Percentiles rank a stretch among this genome's conserved stretches.
phyloP scores from a whole-genome alignment of 2,329 filamentous ascomycete species.

The Kalaharituber pfeilii region DNA sequence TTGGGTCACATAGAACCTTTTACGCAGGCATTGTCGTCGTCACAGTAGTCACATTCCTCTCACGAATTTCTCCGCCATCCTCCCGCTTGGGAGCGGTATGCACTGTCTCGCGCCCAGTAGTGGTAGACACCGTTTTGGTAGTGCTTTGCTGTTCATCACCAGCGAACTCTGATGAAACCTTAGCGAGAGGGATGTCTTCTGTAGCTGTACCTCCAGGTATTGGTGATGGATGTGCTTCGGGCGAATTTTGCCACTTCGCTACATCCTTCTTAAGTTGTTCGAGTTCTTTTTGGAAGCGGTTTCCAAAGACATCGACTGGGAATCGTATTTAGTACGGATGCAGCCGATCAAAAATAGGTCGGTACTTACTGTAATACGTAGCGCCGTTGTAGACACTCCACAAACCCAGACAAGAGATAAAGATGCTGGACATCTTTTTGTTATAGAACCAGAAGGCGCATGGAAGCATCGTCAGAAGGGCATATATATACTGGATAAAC shows the following conservation, averaged over 20 bases:
- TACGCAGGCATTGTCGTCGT: no score
- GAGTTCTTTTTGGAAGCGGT: constrained; percentile 88
- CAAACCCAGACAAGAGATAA: constrained; percentile 66
- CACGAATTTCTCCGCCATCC: not conserved
- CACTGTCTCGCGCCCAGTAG: not conserved
- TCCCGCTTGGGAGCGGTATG: not conserved
- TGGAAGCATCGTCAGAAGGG: constrained; percentile 79
- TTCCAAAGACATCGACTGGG: constrained; percentile 75
- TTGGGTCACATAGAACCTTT: no score
- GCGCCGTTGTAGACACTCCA: constrained; percentile 97
- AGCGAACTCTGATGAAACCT: not conserved
- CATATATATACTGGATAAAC: constrained; percentile 86
- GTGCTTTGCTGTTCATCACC: not conserved
- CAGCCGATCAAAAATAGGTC: not conserved
- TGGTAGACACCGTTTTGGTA: not conserved
- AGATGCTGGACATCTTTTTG: constrained; percentile 57
- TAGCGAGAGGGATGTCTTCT: not conserved
- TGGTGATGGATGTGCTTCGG: constrained; percentile 27
- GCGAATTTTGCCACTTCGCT: constrained; percentile 60
- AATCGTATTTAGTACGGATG: not conserved
- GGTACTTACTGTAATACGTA: constrained; percentile 59
- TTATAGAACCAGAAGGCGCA: constrained; percentile 92
- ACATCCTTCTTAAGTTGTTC: constrained; percentile 80
- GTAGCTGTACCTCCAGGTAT: not conserved
- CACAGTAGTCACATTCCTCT: not conserved